Evolutionary conservation across 805 yeast genomes (phyloP), one percentile per base, ranked within the genome.

Genomic region (Zygotorulaspora florentina): DNA sequence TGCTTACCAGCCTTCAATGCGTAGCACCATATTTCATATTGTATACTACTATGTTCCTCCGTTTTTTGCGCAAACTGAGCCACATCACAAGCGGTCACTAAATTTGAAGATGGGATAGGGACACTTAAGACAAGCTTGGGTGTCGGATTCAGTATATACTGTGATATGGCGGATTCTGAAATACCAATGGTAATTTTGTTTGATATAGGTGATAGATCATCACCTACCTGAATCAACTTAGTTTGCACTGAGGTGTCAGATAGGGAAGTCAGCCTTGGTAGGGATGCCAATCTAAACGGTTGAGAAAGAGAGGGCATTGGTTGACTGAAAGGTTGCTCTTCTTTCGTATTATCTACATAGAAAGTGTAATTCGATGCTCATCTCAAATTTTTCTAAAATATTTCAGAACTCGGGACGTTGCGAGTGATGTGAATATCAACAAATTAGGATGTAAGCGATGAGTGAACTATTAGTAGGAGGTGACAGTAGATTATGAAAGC

Each of bases 91-190:
- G 68, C 64, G n/a, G 65, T 61, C 12, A 66, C 61, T 31, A 56
- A 51, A 31, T 57, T 59, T 2, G 67, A 65, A 4, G 69, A 62
- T 23, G 69, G 67, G 15, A 66, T 62, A 12, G 70, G 57, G 17
- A 56, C 46, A 42, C 60, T 62, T 28, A 56, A 57, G 2, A 61
- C 52, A n/a, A 64, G 47, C 40, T 59, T 66, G 15, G 70, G 70
- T 1, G 69, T 62, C 26, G 70, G 70, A 43, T 66, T 65, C 12
- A 65, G 54, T 8, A 65, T 46, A 46, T 61, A 66, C 45, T 66
- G 66, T 12, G 64, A 58, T 20, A 66, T 53, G 2, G 68, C 59
- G 23, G 66, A 64, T 15, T 65, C 67, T 1, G 68, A 64, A 9
- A 66, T 55, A 35, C 68, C 69, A 13, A 66, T 54, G 26, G 60